Conservation (phyloP, 2,329 filamentous ascomycete species). For the Aotearoamyces nothofagi region DNA sequence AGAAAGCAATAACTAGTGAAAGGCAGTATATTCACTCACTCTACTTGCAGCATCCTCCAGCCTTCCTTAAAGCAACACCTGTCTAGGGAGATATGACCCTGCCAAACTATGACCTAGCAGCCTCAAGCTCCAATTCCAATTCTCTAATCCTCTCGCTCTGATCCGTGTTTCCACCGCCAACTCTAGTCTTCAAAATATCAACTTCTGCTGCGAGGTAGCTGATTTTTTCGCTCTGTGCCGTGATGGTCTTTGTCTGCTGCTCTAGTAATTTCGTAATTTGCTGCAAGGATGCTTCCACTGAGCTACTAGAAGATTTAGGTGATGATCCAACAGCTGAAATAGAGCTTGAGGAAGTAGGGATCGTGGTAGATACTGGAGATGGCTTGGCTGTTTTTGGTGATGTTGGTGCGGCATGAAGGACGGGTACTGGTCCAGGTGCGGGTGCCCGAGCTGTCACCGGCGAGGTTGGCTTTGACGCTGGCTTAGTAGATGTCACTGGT, state of each 20-base stretch:
- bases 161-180: conserved; percentile 40
- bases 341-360: conserved; percentile 24
- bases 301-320: conserved; percentile 21
- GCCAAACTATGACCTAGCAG: too few relatives aligned
- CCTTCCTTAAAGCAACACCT: too few relatives aligned
- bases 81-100: too few relatives aligned
- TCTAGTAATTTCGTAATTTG: conserved; percentile 69
- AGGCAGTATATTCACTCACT: too few relatives aligned
- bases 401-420: conserved; percentile 5
- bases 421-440: conserved; percentile 11
- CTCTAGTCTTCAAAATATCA: conserved; percentile 65
- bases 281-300: conserved; percentile 50
- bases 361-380: conserved; percentile 12
- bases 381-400: conserved; percentile 8
- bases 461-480: conserved; percentile 25
- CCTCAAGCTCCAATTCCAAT: too few relatives aligned
- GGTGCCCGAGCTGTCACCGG: conserved; percentile 20
- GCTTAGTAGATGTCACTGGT: conserved; percentile 22
- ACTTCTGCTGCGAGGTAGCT: conserved; percentile 55
- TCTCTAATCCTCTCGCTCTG: too few relatives aligned
- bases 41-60: too few relatives aligned
- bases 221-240: conserved; percentile 64
- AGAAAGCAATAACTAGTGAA: too few relatives aligned
- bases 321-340: conserved; percentile 21
- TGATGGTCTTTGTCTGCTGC: conserved; percentile 64